These are phyloP conservation scores for Dissoconium aciculare DNA, from an alignment of 2,329 filamentous ascomycete genomes.

Conservation along the genomic window DNA sequence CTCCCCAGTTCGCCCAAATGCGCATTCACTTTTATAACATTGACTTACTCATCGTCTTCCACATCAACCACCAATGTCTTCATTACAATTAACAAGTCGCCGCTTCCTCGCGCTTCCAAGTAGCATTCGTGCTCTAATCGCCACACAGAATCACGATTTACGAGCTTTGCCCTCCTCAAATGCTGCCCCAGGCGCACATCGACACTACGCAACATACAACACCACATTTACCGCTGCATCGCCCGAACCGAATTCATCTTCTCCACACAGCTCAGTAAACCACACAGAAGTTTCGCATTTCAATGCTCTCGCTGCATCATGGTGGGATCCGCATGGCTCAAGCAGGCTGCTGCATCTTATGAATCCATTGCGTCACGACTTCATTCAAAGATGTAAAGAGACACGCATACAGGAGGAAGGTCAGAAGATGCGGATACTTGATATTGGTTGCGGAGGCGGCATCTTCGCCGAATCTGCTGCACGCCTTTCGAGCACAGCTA, in stretches of 20 bases:
- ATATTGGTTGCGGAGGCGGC: constrained; percentile 88
- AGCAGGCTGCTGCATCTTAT: constrained; percentile 89
- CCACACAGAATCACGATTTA: background rate
- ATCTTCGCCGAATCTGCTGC: constrained; percentile 88
- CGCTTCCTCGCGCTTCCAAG: constrained; percentile 1
- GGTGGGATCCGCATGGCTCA: constrained; percentile 94
- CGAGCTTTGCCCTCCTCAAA: background rate
- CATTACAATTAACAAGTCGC: too few relatives aligned
- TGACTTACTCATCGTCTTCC: too few relatives aligned
- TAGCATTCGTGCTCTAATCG: constrained; percentile 1
- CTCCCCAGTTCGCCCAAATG: too few relatives aligned
- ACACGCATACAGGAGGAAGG: constrained; percentile 29
- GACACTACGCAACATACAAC: constrained; percentile 12
- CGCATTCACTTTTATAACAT: too few relatives aligned
- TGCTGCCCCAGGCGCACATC: too few relatives aligned
- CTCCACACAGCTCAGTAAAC: constrained; percentile 52
- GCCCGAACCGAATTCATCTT: background rate
- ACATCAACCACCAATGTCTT: too few relatives aligned
- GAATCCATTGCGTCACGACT: constrained; percentile 92
- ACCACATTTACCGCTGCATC: constrained; percentile 7
- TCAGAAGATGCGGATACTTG: constrained; percentile 54
- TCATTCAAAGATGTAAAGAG: constrained; percentile 55
- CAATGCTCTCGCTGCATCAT: constrained; percentile 77
- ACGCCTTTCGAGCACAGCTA: constrained; percentile 45
- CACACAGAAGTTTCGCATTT: constrained; percentile 86